Evolutionary conservation across 1,139 yeast species (phyloP), one percentile per base, ranked within the genome.

Genomic region (Scheffersomyces titani): DNA sequence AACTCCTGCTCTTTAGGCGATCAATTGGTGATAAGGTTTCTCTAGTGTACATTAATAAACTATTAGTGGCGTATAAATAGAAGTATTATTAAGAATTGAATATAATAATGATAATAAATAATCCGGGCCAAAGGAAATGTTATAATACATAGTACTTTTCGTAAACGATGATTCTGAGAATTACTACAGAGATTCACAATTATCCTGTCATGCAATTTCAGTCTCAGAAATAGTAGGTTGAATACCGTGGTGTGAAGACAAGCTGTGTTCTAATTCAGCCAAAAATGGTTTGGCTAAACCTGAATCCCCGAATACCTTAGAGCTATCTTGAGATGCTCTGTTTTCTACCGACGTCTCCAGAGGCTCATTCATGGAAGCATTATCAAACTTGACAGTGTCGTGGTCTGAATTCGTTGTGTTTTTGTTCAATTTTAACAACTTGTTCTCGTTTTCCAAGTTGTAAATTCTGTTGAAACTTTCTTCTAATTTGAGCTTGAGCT

Each of bases 401-500:
- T 19, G 49, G 19, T 46, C 49, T 13, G 49, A 46, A 16, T 46
- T 46, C 7, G 49, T 46, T 16, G 22, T 46, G 22, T 46, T 46
- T 19, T 47, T 55, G 49, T 52, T 55, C 50, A 51, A 44, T 53
- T 54, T 53, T 47, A 72, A 66, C 13, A 63, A 59, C 51, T 65
- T 63, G 55, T 73, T 74, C 55, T 74, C 77, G 52, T 63, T 65
- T 57, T 76, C 79, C 53, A 76, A 65, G 57, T 63, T 72, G 63
- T 78, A 78, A 18, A 78, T 71, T 53, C 76, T 68, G 56, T 70
- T 71, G 57, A 78, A 71, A 55, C 78, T 79, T 51, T 77, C 82
- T 60, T 80, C 84, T 22, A 80, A 64, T 54, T 70, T 74, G 11
- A 65, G 52, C 51, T 69, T 73, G 40, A 80, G 66, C 46, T 76